A percentile compares a stretch with the other conserved stretches of the same genome.
Conservation (phyloP, 1,139 yeast genomes). For the Pichia kudriavzevii region DNA sequence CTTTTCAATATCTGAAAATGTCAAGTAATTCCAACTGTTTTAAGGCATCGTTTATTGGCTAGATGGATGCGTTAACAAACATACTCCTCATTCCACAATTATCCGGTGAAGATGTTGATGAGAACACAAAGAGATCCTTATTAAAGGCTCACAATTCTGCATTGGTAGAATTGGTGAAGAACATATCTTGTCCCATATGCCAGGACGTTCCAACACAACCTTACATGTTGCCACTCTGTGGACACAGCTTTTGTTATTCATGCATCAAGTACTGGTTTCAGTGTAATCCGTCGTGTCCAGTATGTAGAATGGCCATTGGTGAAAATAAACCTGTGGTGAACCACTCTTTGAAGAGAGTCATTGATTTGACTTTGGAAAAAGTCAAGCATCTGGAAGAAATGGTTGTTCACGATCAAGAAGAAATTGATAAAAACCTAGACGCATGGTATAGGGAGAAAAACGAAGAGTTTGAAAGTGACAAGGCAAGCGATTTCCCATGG, state of each 20-base stretch:
- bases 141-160: no score
- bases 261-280: slow-evolving; percentile 67
- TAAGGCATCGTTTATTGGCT: no score
- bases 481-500: slow-evolving; percentile 13
- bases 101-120: no score
- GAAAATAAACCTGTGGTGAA: slow-evolving; percentile 14
- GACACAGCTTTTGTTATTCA: slow-evolving; percentile 76
- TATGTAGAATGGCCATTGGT: slow-evolving; percentile 37
- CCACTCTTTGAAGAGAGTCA: slow-evolving; percentile 10
- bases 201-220: slow-evolving; percentile 17
- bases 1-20: no score
- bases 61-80: no score
- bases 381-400: slow-evolving; percentile 1
- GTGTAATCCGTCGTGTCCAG: slow-evolving; percentile 56
- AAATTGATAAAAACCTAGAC: background rate
- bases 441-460: slow-evolving; percentile 12
- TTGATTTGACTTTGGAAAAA: slow-evolving; percentile 8
- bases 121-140: no score
- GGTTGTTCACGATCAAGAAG: background rate
- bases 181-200: slow-evolving; percentile 18
- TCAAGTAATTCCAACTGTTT: no score
- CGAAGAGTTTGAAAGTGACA: slow-evolving; percentile 13
- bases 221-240: slow-evolving; percentile 56
- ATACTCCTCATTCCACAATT: no score
- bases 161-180: no score